Evolutionary conservation across 129 eudicot species (phyloP), one percentile per base, ranked within the genome.

Genomic region (Heracleum sosnowskyi): DNA sequence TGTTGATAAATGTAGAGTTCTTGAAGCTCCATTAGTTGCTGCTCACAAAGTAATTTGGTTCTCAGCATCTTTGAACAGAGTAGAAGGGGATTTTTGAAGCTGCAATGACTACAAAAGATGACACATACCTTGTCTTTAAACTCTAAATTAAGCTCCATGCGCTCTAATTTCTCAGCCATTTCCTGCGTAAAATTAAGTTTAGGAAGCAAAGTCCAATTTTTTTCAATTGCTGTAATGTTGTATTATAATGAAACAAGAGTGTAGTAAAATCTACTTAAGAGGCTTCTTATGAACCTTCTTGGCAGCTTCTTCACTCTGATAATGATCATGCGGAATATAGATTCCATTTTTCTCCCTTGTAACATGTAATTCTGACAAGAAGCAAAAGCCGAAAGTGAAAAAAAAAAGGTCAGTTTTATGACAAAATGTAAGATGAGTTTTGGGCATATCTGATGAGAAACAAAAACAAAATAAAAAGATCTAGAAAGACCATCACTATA

Each of bases 331-430:
- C 33, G 93, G 88, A 77, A 87, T 78, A 76, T 87, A 89, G 40
- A 89, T 79, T 20, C 93, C 93, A 64, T 85, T 87, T 85, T 87
- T 89, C 85, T 89, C 91, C 81, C 91, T 85, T 49, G 91, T 84
- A 75, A 90, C 91, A 83, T 89, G 83, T 73, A 89, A 81, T 79
- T 89, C 93, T 89, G 79, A 34, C 64, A 71, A 83, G 16, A 76
- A 41, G 37, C 77, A 9, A 46, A 74, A 46, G 49, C 39, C 22
- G 16, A 44, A 6, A 51, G 12, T 11, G 9, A n/a, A 2, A 70
- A 26, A 5, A 15, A 35, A 35, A 18, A 22, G 28, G 41, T 15
- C 41, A 35, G 13, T 24, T 57, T 5, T 31, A 33, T 31, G 7
- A 15, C 35, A 66, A 13, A 29, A 64, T 26, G 20, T 64, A 2